These are phyloP conservation scores for Violaceomyces palustris DNA, from an alignment of 1,284 basidiomycete genomes.

Conservation along the genomic window DNA sequence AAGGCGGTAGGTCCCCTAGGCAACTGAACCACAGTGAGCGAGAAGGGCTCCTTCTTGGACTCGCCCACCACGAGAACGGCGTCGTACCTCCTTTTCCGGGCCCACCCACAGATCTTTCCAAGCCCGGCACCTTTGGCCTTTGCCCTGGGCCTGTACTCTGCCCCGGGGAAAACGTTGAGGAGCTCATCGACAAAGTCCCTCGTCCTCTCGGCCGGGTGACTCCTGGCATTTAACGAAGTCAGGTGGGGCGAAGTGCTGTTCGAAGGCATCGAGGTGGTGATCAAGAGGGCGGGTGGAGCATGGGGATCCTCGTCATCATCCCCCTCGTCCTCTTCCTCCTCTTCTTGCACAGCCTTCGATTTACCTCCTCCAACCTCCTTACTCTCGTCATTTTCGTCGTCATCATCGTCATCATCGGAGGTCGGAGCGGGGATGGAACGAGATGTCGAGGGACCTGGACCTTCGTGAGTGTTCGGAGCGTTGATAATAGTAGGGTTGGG, in stretches of 20 bases:
- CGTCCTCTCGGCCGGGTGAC: constrained; percentile 52
- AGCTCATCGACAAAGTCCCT: constrained; percentile 71
- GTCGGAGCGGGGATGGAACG: too few species aligned
- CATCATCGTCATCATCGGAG: constrained; percentile 1
- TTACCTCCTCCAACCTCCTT: too few species aligned
- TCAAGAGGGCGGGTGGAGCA: constrained; percentile 43
- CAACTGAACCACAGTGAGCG: constrained; percentile 83
- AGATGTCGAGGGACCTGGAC: constrained; percentile 55
- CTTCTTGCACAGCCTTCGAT: constrained; percentile 34
- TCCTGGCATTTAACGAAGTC: constrained; percentile 60
- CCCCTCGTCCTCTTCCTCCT: constrained; percentile 42
- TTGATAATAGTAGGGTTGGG: constrained; percentile 71
- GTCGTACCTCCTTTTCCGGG: constrained; percentile 76
- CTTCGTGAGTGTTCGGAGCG: constrained; percentile 46
- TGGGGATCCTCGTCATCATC: constrained; percentile 36
- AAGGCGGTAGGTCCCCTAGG: constrained; percentile 91
- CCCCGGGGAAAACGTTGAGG: constrained; percentile 85
- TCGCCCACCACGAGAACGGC: constrained; percentile 91
- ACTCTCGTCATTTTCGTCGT: constrained; percentile 5
- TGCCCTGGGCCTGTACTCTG: constrained; percentile 82
- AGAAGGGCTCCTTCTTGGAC: constrained; percentile 69
- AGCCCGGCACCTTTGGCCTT: constrained; percentile 91
- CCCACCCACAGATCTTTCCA: constrained; percentile 89
- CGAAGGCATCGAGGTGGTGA: constrained; percentile 48
- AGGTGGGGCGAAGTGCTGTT: constrained; percentile 41